Evolutionary conservation across 1,139 yeast genomes (phyloP).

Genomic region (Blastobotrys raffinosifermentans): DNA sequence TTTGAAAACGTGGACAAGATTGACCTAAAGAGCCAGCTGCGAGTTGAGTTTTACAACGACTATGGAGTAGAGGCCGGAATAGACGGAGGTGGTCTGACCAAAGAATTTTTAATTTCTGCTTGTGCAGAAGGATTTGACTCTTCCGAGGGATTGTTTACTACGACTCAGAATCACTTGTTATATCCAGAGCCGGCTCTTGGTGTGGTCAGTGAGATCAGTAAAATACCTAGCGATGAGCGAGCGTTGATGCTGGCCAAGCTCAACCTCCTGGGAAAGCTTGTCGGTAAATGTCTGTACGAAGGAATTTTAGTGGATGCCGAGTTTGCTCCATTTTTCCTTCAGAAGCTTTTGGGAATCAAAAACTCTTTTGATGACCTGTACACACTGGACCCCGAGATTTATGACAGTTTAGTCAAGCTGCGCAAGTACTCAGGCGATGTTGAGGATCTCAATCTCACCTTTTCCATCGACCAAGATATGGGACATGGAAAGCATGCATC

Average conservation of each 20-base stretch:
- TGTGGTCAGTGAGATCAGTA: slow-evolving; percentile 10
- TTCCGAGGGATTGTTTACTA: slow-evolving; percentile 44
- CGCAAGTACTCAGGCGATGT: slow-evolving; percentile 53
- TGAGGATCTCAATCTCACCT: slow-evolving; percentile 57
- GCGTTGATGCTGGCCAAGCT: slow-evolving; percentile 40
- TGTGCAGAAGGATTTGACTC: slow-evolving; percentile 61
- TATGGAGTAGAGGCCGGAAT: slow-evolving; percentile 84
- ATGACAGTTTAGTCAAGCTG: slow-evolving; percentile 58
- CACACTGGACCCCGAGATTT: slow-evolving; percentile 63
- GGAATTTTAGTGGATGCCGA: slow-evolving; percentile 73
- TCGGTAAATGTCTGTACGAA: slow-evolving; percentile 90
- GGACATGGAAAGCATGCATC: slow-evolving; percentile 35
- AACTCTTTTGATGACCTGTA: slow-evolving; percentile 75
- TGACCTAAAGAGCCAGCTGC: slow-evolving; percentile 52
- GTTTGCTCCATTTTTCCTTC: slow-evolving; percentile 82
- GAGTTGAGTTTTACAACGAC: slow-evolving; percentile 63
- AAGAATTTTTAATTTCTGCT: slow-evolving; percentile 77
- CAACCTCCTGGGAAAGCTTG: slow-evolving; percentile 67
- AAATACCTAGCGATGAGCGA: slow-evolving; percentile 17
- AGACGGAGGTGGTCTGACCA: slow-evolving; percentile 96
- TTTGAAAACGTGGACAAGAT: slow-evolving; percentile 46
- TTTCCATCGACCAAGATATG: slow-evolving; percentile 50
- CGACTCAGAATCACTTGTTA: slow-evolving; percentile 52
- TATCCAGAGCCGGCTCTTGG: slow-evolving; percentile 69
- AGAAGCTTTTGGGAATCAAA: slow-evolving; percentile 54